These are phyloP conservation scores for Cutaneotrichosporon curvatum DNA, from an alignment of 1,284 basidiomycete genomes.

Conservation along the genomic window DNA sequence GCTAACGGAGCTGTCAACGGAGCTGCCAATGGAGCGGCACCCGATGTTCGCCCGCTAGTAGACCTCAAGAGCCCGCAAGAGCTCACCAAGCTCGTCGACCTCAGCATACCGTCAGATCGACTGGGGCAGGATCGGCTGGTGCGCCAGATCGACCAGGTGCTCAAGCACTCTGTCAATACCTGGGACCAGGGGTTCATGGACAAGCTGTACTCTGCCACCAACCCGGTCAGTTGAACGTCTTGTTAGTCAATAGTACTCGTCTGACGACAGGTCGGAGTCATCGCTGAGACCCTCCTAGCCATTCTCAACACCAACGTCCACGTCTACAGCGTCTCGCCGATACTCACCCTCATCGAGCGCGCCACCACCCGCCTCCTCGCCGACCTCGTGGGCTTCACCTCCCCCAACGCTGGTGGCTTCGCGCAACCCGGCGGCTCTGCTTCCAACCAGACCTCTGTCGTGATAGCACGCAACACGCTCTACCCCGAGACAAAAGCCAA, in stretches of 20 bases:
- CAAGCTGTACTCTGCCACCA: conserved; percentile 45
- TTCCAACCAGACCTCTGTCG: conserved; percentile 43
- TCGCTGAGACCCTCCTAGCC: conserved; percentile 42
- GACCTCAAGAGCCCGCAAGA: conserved; percentile 12
- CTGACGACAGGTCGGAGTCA: conserved; percentile 31
- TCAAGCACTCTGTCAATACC: conserved; percentile 28
- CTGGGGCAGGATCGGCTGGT: conserved; percentile 19
- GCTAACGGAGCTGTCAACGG: no score
- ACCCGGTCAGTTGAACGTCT: conserved; percentile 23
- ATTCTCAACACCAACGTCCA: conserved; percentile 46
- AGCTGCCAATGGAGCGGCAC: not conserved
- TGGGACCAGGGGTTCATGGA: conserved; percentile 35
- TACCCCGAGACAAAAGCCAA: conserved; percentile 36
- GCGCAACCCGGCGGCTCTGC: conserved; percentile 42
- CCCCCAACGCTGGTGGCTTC: conserved; percentile 21
- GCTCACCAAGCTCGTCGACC: conserved; percentile 11
- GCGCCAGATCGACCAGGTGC: conserved; percentile 16
- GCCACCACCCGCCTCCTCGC: conserved; percentile 22
- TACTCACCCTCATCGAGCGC: conserved; percentile 39
- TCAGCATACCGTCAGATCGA: conserved; percentile 13
- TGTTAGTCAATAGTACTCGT: no score
- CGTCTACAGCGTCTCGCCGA: conserved; percentile 46
- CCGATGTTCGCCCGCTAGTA: conserved; percentile 2
- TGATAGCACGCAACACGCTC: conserved; percentile 42
- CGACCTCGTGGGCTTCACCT: conserved; percentile 19